A percentile compares a stretch with the other conserved stretches of the same genome.
These are phyloP conservation scores for Debaryomyces udenii DNA, from an alignment of 1,139 yeast species.

Conservation along the genomic window DNA sequence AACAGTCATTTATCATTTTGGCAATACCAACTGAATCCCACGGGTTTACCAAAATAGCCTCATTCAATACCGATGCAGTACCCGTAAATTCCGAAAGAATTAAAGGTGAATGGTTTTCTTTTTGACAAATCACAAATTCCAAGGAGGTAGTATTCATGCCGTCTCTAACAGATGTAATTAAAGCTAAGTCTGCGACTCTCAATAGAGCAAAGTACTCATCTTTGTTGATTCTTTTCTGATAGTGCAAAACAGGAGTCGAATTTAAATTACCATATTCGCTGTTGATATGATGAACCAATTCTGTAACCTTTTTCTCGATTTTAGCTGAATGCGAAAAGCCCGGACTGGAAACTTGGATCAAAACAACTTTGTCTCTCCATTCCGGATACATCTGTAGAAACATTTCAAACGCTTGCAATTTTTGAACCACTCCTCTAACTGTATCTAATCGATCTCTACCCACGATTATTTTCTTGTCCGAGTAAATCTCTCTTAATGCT, in stretches of 20 bases:
- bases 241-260: constrained; percentile 85
- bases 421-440: constrained; percentile 83
- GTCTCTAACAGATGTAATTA: constrained; percentile 89
- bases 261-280: constrained; percentile 80
- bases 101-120: constrained; percentile 70
- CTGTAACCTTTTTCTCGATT: constrained; percentile 78
- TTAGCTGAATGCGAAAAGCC: constrained; percentile 59
- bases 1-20: constrained; percentile 71
- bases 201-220: constrained; percentile 88
- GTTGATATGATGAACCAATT: constrained; percentile 76
- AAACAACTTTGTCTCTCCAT: constrained; percentile 84
- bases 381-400: constrained; percentile 89
- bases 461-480: constrained; percentile 73
- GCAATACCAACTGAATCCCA: constrained; percentile 97
- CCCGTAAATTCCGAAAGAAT: constrained; percentile 93
- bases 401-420: constrained; percentile 77
- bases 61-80: constrained; percentile 75
- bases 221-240: constrained; percentile 84
- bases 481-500: constrained; percentile 67
- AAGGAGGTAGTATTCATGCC: constrained; percentile 96
- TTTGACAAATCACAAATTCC: constrained; percentile 90
- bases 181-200: constrained; percentile 86
- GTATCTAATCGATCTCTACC: constrained; percentile 83
- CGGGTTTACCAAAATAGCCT: constrained; percentile 88
- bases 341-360: constrained; percentile 91